Percentiles rank a stretch among this genome's conserved stretches.
These are phyloP conservation scores for Daphne laureola DNA, from an alignment of 441 rosid species.

Conservation along the genomic window DNA sequence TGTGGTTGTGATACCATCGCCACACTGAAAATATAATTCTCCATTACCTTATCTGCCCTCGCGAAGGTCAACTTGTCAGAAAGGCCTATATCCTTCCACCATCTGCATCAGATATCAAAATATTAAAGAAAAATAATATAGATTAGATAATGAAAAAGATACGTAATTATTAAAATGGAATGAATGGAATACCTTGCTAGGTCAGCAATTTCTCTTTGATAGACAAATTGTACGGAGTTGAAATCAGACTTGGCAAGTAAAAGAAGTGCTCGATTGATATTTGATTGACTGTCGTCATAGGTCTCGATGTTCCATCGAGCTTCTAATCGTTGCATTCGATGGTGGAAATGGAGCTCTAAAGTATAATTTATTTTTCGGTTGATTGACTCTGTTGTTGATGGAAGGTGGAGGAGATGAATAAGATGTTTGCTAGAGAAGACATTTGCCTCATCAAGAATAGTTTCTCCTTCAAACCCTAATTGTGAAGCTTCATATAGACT, in stretches of 20 bases:
- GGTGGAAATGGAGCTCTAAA: slow-evolving; percentile 31
- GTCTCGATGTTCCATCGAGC: slow-evolving; percentile 32
- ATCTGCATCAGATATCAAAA: too few relatives aligned
- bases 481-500: too few relatives aligned
- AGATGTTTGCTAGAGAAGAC: too few relatives aligned
- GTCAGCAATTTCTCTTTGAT: slow-evolving; percentile 22
- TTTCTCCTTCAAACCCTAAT: too few relatives aligned
- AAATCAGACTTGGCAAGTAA: slow-evolving; percentile 30
- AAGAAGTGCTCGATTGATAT: slow-evolving; percentile 16
- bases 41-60: slow-evolving; percentile 23
- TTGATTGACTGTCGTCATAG: slow-evolving; percentile 5
- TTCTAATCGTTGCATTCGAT: slow-evolving; percentile 22
- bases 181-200: slow-evolving; percentile 14
- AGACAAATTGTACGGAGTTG: slow-evolving; percentile 24
- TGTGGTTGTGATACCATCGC: slow-evolving; percentile 17
- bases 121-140: too few relatives aligned
- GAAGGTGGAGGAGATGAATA: too few relatives aligned
- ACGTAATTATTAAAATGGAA: too few relatives aligned
- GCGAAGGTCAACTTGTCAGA: slow-evolving; percentile 14
- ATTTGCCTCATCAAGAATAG: background rate
- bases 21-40: slow-evolving; percentile 20
- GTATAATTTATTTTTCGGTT: slow-evolving; percentile 18
- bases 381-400: too few relatives aligned
- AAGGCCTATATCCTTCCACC: slow-evolving; percentile 25
- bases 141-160: background rate